Conservation (phyloP, 2,329 filamentous ascomycete species). For the Nemania serpens region DNA sequence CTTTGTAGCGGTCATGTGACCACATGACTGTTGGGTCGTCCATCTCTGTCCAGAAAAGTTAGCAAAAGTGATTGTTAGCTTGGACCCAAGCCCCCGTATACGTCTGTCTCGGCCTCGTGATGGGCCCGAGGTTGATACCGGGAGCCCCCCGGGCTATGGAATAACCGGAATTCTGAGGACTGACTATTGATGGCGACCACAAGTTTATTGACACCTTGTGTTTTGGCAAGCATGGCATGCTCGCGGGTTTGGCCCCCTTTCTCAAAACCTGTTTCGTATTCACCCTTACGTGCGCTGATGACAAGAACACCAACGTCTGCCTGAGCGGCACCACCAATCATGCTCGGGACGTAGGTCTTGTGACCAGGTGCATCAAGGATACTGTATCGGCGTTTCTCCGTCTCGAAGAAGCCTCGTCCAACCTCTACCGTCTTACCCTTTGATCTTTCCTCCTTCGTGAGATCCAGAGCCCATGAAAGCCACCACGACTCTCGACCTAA, state of each 20-base stretch:
- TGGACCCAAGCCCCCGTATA: neutral
- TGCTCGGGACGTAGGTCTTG: slow-evolving; percentile 97
- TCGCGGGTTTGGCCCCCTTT: slow-evolving; percentile 93
- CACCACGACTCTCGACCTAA: slow-evolving; percentile 98
- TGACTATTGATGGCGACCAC: slow-evolving; percentile 86
- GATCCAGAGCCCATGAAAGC: slow-evolving; percentile 94
- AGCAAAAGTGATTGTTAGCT: neutral
- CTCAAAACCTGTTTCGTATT: slow-evolving; percentile 99
- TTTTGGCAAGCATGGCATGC: slow-evolving; percentile 97
- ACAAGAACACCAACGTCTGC: slow-evolving; percentile 94
- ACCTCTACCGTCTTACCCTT: slow-evolving; percentile 99
- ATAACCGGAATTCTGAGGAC: neutral
- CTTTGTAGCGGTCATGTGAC: slow-evolving; percentile 89
- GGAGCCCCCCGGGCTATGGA: neutral
- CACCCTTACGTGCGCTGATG: slow-evolving; percentile 94
- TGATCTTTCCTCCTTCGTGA: slow-evolving; percentile 93
- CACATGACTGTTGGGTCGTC: slow-evolving; percentile 96
- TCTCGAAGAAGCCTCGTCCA: slow-evolving; percentile 94
- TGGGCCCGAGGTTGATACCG: neutral
- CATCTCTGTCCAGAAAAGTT: slow-evolving; percentile 65
- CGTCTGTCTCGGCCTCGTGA: neutral
- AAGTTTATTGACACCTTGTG: slow-evolving; percentile 96
- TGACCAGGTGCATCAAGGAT: slow-evolving; percentile 96
- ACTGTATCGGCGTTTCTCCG: slow-evolving; percentile 92
- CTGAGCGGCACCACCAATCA: slow-evolving; percentile 95